phyloP scores from a whole-genome alignment of 805 yeast genomes.

The Cyberlindnera bimundalis region DNA sequence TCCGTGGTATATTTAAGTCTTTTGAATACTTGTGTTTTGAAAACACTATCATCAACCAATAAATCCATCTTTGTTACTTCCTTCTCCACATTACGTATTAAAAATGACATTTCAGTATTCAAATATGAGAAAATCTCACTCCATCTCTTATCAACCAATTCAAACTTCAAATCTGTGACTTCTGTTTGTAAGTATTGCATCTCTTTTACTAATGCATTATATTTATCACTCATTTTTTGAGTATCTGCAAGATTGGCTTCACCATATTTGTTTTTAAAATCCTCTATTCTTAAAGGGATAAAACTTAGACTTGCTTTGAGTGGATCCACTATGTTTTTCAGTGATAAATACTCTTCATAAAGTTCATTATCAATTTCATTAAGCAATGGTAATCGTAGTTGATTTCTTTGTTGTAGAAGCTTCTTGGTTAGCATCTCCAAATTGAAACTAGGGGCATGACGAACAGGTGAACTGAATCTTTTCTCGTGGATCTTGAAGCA shows the following conservation, averaged over 20 bases:
- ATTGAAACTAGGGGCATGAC: slow-evolving; percentile 37
- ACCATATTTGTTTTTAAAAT: slow-evolving; percentile 34
- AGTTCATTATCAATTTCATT: slow-evolving; percentile 37
- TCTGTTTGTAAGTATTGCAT: slow-evolving; percentile 41
- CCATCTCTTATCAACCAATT: slow-evolving; percentile 55
- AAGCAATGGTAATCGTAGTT: slow-evolving; percentile 37
- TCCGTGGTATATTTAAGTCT: slow-evolving; percentile 35
- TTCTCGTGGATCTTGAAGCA: slow-evolving; percentile 38
- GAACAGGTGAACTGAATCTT: slow-evolving; percentile 38
- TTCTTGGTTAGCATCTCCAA: slow-evolving; percentile 33
- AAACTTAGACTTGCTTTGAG: slow-evolving; percentile 48
- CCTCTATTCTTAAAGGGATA: slow-evolving; percentile 46
- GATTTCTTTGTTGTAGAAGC: slow-evolving; percentile 29
- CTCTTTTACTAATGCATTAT: slow-evolving; percentile 37
- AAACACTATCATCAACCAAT: slow-evolving; percentile 20
- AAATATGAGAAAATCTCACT: slow-evolving; percentile 46
- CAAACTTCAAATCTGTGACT: slow-evolving; percentile 39
- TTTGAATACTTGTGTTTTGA: slow-evolving; percentile 28
- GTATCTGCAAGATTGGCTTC: slow-evolving; percentile 24
- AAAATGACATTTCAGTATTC: slow-evolving; percentile 37
- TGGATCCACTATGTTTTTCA: slow-evolving; percentile 45
- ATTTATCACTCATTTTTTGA: slow-evolving; percentile 34
- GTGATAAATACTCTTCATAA: slow-evolving; percentile 38
- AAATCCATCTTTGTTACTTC: slow-evolving; percentile 25
- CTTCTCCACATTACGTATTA: slow-evolving; percentile 28